Evolutionary conservation across 192 early-diverging fungal genomes (phyloP).

Genomic region (Dissophora globulifera): DNA sequence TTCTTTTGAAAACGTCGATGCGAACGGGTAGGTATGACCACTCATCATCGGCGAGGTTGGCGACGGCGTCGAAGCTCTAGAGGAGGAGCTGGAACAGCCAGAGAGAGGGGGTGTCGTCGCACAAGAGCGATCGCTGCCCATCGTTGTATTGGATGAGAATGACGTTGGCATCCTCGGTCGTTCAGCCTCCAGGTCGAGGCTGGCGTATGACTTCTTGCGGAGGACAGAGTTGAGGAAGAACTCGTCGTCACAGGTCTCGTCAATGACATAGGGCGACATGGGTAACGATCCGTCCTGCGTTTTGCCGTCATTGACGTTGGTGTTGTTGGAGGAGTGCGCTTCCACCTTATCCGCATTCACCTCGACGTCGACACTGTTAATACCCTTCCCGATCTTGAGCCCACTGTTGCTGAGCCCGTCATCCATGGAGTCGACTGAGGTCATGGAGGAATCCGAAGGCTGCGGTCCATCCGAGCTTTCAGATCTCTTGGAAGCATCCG

Average conservation of each 20-base stretch:
- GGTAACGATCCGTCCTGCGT: too few relatives aligned
- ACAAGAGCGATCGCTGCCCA: slow-evolving; percentile 8
- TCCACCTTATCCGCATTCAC: slow-evolving; percentile 5
- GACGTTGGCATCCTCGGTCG: slow-evolving; percentile 20
- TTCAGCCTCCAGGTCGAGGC: background rate
- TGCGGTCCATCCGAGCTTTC: slow-evolving; percentile 11
- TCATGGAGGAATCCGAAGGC: slow-evolving; percentile 5
- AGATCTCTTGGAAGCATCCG: slow-evolving; percentile 12
- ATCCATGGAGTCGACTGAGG: slow-evolving; percentile 1
- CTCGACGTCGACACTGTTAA: background rate
- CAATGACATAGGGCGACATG: slow-evolving; percentile 43
- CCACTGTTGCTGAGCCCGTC: background rate
- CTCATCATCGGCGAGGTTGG: slow-evolving; percentile 30
- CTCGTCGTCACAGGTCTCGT: slow-evolving; percentile 37
- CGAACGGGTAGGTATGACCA: too few relatives aligned
- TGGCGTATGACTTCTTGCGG: slow-evolving; percentile 11
- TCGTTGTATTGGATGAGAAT: slow-evolving; percentile 13
- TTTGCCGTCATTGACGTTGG: too few relatives aligned
- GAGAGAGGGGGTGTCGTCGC: slow-evolving; percentile 21
- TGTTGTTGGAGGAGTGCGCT: background rate
- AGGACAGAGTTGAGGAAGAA: slow-evolving; percentile 52
- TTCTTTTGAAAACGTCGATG: background rate
- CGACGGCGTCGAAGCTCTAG: slow-evolving; percentile 31
- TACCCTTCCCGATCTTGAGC: background rate
- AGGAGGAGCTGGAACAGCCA: slow-evolving; percentile 22